Conservation (phyloP, 352 stramenopile genomes). For the Phytophthora melonis region DNA sequence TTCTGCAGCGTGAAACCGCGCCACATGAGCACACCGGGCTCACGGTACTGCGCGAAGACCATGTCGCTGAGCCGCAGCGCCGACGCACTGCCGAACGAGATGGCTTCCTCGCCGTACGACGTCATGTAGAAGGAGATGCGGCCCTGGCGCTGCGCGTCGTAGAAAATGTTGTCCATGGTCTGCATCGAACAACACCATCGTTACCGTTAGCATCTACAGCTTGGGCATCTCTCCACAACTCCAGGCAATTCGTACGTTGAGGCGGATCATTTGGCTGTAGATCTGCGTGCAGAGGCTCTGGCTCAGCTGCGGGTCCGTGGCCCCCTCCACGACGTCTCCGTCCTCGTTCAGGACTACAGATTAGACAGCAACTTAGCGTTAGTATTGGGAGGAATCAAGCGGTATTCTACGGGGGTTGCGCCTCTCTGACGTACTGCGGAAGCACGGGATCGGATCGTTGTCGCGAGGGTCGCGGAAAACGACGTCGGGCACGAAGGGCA, state of each 20-base stretch:
- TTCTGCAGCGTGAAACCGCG: slow-evolving; percentile 97
- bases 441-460: slow-evolving; percentile 87
- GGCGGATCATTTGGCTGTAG: slow-evolving; percentile 87
- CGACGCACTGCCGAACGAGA: slow-evolving; percentile 95
- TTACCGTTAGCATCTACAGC: neutral
- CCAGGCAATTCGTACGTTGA: slow-evolving; percentile 61
- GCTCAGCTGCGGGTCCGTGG: slow-evolving; percentile 77
- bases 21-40: slow-evolving; percentile 98
- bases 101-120: slow-evolving; percentile 94
- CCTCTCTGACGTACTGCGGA: slow-evolving; percentile 80
- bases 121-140: slow-evolving; percentile 99
- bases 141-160: slow-evolving; percentile 97
- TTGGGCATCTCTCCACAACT: neutral
- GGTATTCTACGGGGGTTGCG: neutral
- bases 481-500: slow-evolving; percentile 91
- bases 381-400: neutral
- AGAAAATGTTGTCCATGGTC: slow-evolving; percentile 98
- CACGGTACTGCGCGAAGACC: slow-evolving; percentile 98
- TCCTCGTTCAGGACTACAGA: slow-evolving; percentile 84
- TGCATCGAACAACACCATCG: slow-evolving; percentile 35
- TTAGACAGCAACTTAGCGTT: neutral
- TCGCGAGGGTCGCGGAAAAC: slow-evolving; percentile 91
- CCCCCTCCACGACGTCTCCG: slow-evolving; percentile 80
- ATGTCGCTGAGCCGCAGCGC: slow-evolving; percentile 92
- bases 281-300: slow-evolving; percentile 86